Evolutionary conservation across 2,329 filamentous ascomycete species (phyloP), one percentile per base, ranked within the genome.

Genomic region (Alternaria metachromatica): DNA sequence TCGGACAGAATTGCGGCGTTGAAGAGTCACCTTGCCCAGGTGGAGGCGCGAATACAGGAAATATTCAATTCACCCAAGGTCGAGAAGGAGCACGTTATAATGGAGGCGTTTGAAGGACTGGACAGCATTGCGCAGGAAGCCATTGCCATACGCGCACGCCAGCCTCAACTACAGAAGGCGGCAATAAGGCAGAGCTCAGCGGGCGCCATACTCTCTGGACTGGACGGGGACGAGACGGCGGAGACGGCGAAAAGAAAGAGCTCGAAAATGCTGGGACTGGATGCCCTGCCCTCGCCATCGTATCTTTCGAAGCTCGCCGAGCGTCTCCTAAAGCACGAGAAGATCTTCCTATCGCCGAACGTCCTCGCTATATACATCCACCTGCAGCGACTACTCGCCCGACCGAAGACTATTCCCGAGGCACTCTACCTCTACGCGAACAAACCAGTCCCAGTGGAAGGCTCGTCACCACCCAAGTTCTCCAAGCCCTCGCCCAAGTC

Each of bases 341-440:
- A 90, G 64, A 89, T 97, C 51, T 92, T 94, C 81, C 92, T 98
- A 75, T 92, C 92, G 5, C 88, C 90, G 9, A 83, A 86, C 28
- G 83, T 95, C 33, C 87, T 98, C 43, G 84, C 87, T 61, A 80
- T 87, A 70, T 98, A 97, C 80, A 89, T 97, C 65, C 85, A 87
- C 41, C 88, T 93, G 48, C 93, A 97, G 78, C 85, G 89, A 26
- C 85, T 89, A 11, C 87, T 98, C 46, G 87, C 89, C 65, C 89
- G 87, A 60, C 90, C 93, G 3, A 88, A 92, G 68, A 89, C 92
- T 48, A 87, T 98, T 66, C 93, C 95, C 7, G 87, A 90, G 63
- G 88, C 94, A 45, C 91, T 99, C 75, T 84, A 89, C 60, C 85
- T 97, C 57, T 98, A 95, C 78, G 92, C 93, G 53, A 88, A 88